A percentile compares a stretch with the other conserved stretches of the same genome.
Evolutionary conservation across 164 flowering plant species (phyloP).

Genomic region (Nymphaea colorata): DNA sequence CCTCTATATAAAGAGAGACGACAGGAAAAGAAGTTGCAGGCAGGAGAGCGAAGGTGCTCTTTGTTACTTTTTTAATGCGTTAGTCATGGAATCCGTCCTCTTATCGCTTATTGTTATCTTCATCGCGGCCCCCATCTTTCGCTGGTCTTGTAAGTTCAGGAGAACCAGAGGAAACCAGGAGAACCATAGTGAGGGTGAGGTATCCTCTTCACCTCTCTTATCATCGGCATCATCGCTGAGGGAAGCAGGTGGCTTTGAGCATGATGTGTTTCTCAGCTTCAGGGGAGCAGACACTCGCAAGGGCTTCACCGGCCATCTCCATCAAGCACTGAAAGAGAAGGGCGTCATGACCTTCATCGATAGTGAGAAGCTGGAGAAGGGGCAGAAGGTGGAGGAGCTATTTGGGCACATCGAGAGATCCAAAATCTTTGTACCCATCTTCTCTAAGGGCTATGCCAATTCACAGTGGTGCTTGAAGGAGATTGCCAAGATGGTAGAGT

Average conservation of each 20-base stretch:
- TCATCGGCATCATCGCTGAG: too few species aligned
- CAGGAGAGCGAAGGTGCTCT: too few species aligned
- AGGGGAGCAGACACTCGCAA: constrained; percentile 4
- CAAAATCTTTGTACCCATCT: not conserved
- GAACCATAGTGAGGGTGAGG: too few species aligned
- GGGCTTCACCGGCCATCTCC: constrained; percentile 5
- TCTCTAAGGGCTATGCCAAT: constrained; percentile 3
- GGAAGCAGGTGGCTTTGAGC: not conserved
- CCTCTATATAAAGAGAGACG: too few species aligned
- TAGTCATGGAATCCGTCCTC: too few species aligned
- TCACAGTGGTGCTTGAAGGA: constrained; percentile 4
- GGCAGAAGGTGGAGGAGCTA: constrained; percentile 1
- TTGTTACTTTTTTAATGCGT: too few species aligned
- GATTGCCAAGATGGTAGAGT: not conserved
- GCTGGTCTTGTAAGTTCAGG: too few species aligned
- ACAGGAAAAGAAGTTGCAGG: too few species aligned
- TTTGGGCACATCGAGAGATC: constrained; percentile 3
- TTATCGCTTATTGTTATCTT: too few species aligned
- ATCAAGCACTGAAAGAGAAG: not conserved
- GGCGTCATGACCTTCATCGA: constrained; percentile 4
- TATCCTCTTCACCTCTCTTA: too few species aligned
- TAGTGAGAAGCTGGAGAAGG: constrained; percentile 1
- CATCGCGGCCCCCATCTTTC: too few species aligned
- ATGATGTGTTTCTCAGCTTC: constrained; percentile 4
- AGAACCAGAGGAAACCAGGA: too few species aligned